A percentile compares a stretch with the other conserved stretches of the same genome.
Evolutionary conservation across 164 flowering plant genomes (phyloP).

Genomic region (Stephania yunnanensis): DNA sequence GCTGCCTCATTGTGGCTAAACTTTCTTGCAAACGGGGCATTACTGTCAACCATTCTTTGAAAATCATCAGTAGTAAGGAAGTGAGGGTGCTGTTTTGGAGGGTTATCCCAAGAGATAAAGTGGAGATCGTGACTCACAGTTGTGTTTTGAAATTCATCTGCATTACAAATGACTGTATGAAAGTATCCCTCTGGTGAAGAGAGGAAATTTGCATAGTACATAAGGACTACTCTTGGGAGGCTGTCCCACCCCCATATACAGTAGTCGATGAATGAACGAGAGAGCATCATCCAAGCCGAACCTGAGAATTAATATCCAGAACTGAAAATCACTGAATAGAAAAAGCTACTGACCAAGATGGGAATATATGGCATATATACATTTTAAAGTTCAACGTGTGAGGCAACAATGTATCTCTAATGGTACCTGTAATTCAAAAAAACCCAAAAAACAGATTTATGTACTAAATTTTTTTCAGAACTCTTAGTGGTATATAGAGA

Average conservation of each 20-base stretch:
- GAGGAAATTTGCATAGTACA: constrained; percentile 86
- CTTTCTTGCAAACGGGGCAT: constrained; percentile 78
- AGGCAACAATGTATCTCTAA: no score
- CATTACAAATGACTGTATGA: constrained; percentile 85
- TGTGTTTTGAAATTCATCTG: constrained; percentile 55
- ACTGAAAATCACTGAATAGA: neutral
- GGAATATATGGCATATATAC: no score
- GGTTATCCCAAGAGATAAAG: constrained; percentile 90
- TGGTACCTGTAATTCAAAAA: no score
- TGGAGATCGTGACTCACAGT: constrained; percentile 80
- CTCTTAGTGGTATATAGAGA: no score
- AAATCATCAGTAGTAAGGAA: constrained; percentile 46
- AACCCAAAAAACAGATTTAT: no score
- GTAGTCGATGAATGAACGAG: constrained; percentile 71
- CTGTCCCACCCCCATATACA: constrained; percentile 88
- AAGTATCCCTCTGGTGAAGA: constrained; percentile 93
- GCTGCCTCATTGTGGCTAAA: constrained; percentile 46
- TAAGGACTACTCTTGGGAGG: constrained; percentile 64
- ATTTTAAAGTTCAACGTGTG: no score
- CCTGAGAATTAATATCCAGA: constrained; percentile 31
- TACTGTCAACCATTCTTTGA: constrained; percentile 59
- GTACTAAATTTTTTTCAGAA: no score
- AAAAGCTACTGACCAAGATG: neutral
- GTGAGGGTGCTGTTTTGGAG: constrained; percentile 93
- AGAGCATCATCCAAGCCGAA: constrained; percentile 94